phyloP scores from a whole-genome alignment of 1,139 yeast genomes.

The Pichia sp. region DNA sequence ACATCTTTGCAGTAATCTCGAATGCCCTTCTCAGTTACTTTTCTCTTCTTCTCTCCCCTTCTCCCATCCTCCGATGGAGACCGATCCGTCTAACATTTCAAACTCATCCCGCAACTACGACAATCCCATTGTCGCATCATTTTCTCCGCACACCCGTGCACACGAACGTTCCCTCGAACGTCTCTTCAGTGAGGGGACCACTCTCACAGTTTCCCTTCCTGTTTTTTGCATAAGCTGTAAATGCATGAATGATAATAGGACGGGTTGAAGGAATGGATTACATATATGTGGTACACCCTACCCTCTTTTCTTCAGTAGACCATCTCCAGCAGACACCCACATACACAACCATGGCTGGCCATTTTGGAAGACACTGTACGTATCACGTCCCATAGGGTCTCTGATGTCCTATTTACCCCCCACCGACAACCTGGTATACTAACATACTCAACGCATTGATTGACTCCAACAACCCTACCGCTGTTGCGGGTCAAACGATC shows the following conservation, averaged over 20 bases:
- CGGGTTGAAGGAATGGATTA: background rate
- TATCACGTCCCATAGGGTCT: slow-evolving; percentile 11
- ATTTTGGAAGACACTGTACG: slow-evolving; percentile 35
- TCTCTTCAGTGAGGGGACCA: background rate
- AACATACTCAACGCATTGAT: slow-evolving; percentile 2
- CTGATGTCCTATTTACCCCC: no score
- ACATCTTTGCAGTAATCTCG: background rate
- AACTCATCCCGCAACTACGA: background rate
- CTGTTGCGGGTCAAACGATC: background rate
- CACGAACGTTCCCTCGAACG: background rate
- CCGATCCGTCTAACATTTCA: background rate
- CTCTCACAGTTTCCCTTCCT: background rate
- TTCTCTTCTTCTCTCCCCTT: background rate
- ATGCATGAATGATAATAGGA: background rate
- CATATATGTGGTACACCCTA: no score
- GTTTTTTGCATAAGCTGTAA: background rate
- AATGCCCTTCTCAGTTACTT: background rate
- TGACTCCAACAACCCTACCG: background rate
- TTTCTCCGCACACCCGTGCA: background rate
- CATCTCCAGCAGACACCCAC: background rate
- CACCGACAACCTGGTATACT: background rate
- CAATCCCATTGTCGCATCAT: background rate
- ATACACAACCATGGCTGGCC: slow-evolving; percentile 30
- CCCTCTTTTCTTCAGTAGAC: background rate
- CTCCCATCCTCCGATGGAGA: background rate